Percentiles rank a stretch among this genome's conserved stretches.
Evolutionary conservation across 2,329 filamentous ascomycete genomes (phyloP).

Genomic region (Xylaria polymorpha): DNA sequence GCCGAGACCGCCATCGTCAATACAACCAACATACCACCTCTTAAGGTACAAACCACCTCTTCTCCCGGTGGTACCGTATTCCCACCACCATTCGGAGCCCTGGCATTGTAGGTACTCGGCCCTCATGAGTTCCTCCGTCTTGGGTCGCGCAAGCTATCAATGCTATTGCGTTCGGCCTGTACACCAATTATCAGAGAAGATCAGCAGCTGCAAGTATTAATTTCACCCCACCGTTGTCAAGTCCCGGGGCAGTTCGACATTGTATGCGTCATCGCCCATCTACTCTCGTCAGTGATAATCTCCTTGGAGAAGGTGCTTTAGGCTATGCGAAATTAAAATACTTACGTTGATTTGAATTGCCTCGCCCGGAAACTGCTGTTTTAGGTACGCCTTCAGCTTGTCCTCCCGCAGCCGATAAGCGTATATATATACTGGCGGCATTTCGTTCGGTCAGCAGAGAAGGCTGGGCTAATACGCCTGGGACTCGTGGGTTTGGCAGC

Average conservation of each 20-base stretch:
- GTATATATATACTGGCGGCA: slow-evolving; percentile 10
- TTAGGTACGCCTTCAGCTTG: slow-evolving; percentile 12
- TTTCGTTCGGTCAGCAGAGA: no score
- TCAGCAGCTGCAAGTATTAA: neutral
- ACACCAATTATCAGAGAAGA: neutral
- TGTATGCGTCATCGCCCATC: neutral
- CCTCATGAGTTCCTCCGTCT: neutral
- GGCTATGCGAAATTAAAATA: neutral
- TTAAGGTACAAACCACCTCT: no score
- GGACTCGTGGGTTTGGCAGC: no score
- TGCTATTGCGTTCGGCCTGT: neutral
- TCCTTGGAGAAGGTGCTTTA: neutral
- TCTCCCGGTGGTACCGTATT: no score
- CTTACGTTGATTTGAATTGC: slow-evolving; percentile 12
- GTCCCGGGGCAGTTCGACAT: neutral
- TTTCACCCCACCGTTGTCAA: neutral
- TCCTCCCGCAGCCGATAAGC: slow-evolving; percentile 17
- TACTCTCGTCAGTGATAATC: neutral
- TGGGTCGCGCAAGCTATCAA: neutral
- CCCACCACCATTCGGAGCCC: no score
- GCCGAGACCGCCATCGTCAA: no score
- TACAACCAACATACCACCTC: no score
- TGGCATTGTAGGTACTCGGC: no score
- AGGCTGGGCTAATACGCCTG: no score
- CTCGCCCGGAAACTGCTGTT: neutral